These are phyloP conservation scores for Incumbomyces lentus DNA, from an alignment of 2,329 filamentous ascomycete genomes.

Conservation along the genomic window DNA sequence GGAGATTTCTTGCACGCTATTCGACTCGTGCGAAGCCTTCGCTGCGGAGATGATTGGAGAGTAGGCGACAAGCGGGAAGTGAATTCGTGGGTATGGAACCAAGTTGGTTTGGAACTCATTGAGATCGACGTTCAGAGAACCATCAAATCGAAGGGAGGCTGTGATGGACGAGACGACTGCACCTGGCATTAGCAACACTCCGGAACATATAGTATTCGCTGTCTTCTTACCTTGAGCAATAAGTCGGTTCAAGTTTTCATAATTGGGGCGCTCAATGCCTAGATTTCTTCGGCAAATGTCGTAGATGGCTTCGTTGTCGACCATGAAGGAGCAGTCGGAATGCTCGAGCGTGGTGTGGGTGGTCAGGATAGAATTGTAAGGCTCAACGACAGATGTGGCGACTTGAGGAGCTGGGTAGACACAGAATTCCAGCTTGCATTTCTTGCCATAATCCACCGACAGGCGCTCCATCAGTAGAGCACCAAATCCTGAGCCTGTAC, in stretches of 20 bases:
- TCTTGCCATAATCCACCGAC: slow-evolving; percentile 99
- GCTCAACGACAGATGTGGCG: slow-evolving; percentile 94
- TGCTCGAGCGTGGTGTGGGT: slow-evolving; percentile 99
- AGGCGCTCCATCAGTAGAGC: slow-evolving; percentile 95
- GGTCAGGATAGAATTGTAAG: slow-evolving; percentile 98
- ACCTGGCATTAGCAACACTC: slow-evolving; percentile 17
- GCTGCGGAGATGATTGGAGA: slow-evolving; percentile 86
- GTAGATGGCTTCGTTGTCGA: slow-evolving; percentile 99
- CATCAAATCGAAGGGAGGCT: slow-evolving; percentile 94
- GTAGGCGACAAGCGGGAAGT: slow-evolving; percentile 97
- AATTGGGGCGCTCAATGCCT: slow-evolving; percentile 92
- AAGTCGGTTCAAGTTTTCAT: slow-evolving; percentile 96
- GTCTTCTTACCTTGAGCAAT: slow-evolving; percentile 72
- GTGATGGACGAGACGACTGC: slow-evolving; percentile 96
- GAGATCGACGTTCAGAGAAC: slow-evolving; percentile 96
- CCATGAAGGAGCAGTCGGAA: slow-evolving; percentile 99
- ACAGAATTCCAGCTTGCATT: slow-evolving; percentile 99
- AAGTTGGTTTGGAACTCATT: slow-evolving; percentile 99
- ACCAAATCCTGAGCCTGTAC: slow-evolving; percentile 97
- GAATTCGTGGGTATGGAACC: slow-evolving; percentile 96
- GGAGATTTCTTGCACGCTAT: slow-evolving; percentile 96
- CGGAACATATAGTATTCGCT: slow-evolving; percentile 13
- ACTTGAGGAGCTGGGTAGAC: slow-evolving; percentile 97
- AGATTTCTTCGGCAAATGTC: slow-evolving; percentile 98
- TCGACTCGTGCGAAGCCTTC: slow-evolving; percentile 95